A percentile compares a stretch with the other conserved stretches of the same genome.
phyloP scores from a whole-genome alignment of 257 asterid species.

The Ilex asprella region DNA sequence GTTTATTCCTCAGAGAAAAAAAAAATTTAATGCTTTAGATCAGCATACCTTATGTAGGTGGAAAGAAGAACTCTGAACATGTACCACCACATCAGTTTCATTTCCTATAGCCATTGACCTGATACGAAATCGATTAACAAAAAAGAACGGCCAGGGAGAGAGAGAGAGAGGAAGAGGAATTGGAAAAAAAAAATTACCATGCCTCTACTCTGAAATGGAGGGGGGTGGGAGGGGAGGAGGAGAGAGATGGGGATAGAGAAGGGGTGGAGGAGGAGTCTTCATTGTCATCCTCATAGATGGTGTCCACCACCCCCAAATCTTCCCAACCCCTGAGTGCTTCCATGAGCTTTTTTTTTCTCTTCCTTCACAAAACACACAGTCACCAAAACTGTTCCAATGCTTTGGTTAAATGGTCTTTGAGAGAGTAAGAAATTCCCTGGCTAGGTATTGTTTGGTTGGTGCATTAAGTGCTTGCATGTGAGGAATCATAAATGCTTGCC shows the following conservation, averaged over 20 bases:
- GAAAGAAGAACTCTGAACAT: constrained; percentile 45
- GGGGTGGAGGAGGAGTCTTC: constrained; percentile 32
- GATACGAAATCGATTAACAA: neutral
- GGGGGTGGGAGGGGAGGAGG: constrained; percentile 33
- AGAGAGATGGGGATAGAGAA: constrained; percentile 30
- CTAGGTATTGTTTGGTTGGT: constrained; percentile 17
- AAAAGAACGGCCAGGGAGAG: neutral
- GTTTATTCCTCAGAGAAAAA: neutral
- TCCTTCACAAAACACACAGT: neutral
- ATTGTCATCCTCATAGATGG: constrained; percentile 69
- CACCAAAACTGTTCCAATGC: neutral
- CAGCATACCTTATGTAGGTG: constrained; percentile 56
- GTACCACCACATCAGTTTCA: constrained; percentile 60
- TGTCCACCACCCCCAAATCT: constrained; percentile 58
- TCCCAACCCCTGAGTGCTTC: constrained; percentile 34
- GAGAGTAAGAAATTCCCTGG: constrained; percentile 9
- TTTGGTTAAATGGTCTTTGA: neutral
- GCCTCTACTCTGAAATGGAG: constrained; percentile 22
- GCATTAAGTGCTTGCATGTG: constrained; percentile 58
- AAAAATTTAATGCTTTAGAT: neutral
- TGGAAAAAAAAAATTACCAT: constrained; percentile 17
- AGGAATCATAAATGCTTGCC: constrained; percentile 46
- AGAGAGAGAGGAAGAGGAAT: neutral
- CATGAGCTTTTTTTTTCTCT: constrained; percentile 5
- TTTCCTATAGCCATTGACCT: constrained; percentile 36